Evolutionary conservation across 345 rosid species (phyloP), one percentile per base, ranked within the genome.

Genomic region (Diplotaxis tenuifolia): DNA sequence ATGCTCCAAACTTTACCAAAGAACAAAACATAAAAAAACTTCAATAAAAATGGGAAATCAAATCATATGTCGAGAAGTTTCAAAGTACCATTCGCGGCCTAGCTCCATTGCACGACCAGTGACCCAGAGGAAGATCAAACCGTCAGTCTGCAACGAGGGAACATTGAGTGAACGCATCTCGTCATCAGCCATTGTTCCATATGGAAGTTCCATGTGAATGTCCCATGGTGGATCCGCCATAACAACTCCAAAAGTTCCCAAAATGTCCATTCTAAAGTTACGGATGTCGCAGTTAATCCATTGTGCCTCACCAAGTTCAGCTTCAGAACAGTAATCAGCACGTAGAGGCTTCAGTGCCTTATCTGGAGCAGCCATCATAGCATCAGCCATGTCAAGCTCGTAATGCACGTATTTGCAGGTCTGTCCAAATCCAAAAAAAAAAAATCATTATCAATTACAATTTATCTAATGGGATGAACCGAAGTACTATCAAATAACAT

Each of bases 171-270:
- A 89, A 12, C 98, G 96, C 99, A 95, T 95, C 79, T 95, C 99
- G 58, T 95, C 99, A 82, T 95, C 99, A 62, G 96, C 90, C 99
- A 92, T 95, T 21, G 99, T 95, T 62, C 99, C 99, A 82, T 95
- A 95, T 72, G 99, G 99, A 79, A 95, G 83, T 78, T 95, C 99
- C 99, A 95, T 95, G 77, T 95, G 99, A 83, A 95, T 95, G 67
- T 92, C 99, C 99, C 99, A 95, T 1, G 99, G 99, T 2, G 99
- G 99, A 82, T 95, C 99, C 19, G 99, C 98, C 99, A 95, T 95
- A 55, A 95, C 93, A 67, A 95, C 96, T 72, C 99, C 99, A 62
- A 92, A 92, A 42, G 90, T 89, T 55, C 99, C 99, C 77, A 95
- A 84, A 79, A 95, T 90, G 82, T 95, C 98, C 99, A 95, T 90